Percentiles rank a stretch among this genome's conserved stretches.
These are phyloP conservation scores for Penicillium sp. DNA, from an alignment of 2,329 filamentous ascomycete species.

Conservation along the genomic window DNA sequence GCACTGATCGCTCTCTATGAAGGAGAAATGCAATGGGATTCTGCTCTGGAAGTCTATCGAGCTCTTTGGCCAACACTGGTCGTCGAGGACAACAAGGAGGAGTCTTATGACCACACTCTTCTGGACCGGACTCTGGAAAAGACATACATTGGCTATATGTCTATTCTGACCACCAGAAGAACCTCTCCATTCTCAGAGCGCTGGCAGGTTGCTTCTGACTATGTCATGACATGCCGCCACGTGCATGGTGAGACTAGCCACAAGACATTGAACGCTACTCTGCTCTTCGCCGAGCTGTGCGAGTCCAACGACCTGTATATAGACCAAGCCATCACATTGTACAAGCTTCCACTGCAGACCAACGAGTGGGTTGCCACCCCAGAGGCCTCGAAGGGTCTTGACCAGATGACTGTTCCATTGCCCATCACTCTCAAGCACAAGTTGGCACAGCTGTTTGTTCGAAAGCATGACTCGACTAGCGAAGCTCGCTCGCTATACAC, in stretches of 20 bases:
- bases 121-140: conserved; percentile 47
- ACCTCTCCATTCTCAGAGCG: conserved; percentile 44
- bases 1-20: conserved; percentile 50
- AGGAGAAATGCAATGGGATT: conserved; percentile 46
- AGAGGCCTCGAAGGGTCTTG: conserved; percentile 28
- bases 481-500: conserved; percentile 44
- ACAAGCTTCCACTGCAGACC: conserved; percentile 49
- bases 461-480: conserved; percentile 38
- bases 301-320: conserved; percentile 46
- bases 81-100: conserved; percentile 43
- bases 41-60: conserved; percentile 49
- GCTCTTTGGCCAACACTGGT: conserved; percentile 52
- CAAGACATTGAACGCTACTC: conserved; percentile 40
- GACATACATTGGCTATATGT: conserved; percentile 51
- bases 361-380: conserved; percentile 38
- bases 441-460: conserved; percentile 52
- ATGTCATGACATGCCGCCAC: conserved; percentile 49
- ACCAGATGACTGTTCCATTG: conserved; percentile 39
- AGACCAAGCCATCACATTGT: conserved; percentile 49
- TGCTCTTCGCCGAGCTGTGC: conserved; percentile 49
- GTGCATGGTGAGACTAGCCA: conserved; percentile 38
- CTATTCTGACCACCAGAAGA: conserved; percentile 47
- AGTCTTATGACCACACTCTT: conserved; percentile 38
- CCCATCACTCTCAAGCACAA: conserved; percentile 52
- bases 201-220: conserved; percentile 52